phyloP scores from a whole-genome alignment of 495 filamentous ascomycete species.

The Elasticomyces elasticus region DNA sequence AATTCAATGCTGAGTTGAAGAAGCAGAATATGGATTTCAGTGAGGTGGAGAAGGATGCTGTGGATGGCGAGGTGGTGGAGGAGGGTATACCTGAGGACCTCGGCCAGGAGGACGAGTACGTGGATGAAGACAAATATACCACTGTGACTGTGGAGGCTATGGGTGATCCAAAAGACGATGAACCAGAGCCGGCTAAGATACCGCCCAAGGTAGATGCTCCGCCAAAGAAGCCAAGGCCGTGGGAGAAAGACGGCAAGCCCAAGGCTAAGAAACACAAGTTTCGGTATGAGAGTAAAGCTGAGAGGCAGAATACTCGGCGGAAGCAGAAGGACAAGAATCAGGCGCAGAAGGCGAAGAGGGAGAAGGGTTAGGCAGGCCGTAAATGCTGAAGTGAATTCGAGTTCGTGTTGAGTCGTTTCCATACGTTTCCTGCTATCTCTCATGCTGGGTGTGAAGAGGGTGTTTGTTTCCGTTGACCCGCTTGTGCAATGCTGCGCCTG shows the following conservation, averaged over 20 bases:
- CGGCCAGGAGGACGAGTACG: slow-evolving; percentile 83
- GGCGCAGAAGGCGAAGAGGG: slow-evolving; percentile 28
- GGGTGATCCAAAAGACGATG: slow-evolving; percentile 31
- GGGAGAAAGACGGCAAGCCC: slow-evolving; percentile 42
- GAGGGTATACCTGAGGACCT: slow-evolving; percentile 45
- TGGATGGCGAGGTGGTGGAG: slow-evolving; percentile 45
- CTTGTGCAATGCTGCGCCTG: background rate
- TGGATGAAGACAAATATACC: slow-evolving; percentile 91
- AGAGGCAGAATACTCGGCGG: slow-evolving; percentile 54
- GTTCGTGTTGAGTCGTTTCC: background rate
- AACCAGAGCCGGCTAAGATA: slow-evolving; percentile 15
- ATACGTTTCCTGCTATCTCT: background rate
- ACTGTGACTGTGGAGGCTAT: slow-evolving; percentile 92
- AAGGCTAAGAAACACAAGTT: slow-evolving; percentile 86
- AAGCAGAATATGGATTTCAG: slow-evolving; percentile 32
- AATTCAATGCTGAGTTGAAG: slow-evolving; percentile 52
- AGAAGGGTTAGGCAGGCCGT: slow-evolving; percentile 6
- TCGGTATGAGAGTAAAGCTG: slow-evolving; percentile 76
- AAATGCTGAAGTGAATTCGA: no score
- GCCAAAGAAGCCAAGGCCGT: slow-evolving; percentile 21
- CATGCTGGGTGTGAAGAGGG: slow-evolving; percentile 1
- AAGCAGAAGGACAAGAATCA: slow-evolving; percentile 57
- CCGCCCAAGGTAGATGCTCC: no score
- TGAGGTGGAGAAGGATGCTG: slow-evolving; percentile 36
- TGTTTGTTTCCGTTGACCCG: background rate